A percentile compares a stretch with the other conserved stretches of the same genome.
Evolutionary conservation across 1,284 basidiomycete species (phyloP).

Genomic region (Marasmius sp.): DNA sequence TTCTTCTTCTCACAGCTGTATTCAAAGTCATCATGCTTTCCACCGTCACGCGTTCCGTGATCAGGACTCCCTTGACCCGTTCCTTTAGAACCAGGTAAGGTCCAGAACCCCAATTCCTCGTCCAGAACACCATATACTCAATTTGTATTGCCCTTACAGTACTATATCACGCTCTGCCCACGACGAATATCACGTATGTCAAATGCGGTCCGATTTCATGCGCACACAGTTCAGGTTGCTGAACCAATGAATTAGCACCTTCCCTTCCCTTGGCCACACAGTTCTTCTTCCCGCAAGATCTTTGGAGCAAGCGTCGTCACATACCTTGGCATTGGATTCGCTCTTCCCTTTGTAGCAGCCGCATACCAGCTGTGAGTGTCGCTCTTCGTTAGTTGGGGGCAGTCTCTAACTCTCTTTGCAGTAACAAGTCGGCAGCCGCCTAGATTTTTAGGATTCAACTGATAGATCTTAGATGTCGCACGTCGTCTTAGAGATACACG

Average conservation of each 20-base stretch:
- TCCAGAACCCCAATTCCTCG: not conserved
- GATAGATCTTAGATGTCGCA: not conserved
- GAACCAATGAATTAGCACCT: slow-evolving; percentile 50
- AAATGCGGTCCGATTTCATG: not conserved
- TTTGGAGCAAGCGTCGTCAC: slow-evolving; percentile 17
- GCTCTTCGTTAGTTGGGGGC: not conserved
- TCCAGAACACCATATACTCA: not conserved
- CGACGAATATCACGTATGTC: slow-evolving; percentile 61
- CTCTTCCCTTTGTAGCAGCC: slow-evolving; percentile 65
- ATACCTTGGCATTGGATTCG: slow-evolving; percentile 60
- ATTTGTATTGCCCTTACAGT: not conserved
- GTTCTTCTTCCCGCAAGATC: slow-evolving; percentile 58
- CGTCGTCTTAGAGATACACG: not conserved
- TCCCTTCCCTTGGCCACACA: slow-evolving; percentile 62
- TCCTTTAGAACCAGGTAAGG: slow-evolving; percentile 1
- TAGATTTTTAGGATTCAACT: too few relatives aligned
- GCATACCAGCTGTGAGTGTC: slow-evolving; percentile 64
- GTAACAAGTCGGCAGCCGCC: slow-evolving; percentile 32
- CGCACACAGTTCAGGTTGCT: slow-evolving; percentile 9
- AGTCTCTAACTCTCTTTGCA: slow-evolving; percentile 17
- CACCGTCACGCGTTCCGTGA: not conserved
- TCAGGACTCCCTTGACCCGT: not conserved
- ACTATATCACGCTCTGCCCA: slow-evolving; percentile 30
- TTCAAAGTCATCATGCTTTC: not conserved
- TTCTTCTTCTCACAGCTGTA: not conserved